These are phyloP conservation scores for Parsonsia alboflavescens DNA, from an alignment of 257 asterid species.

Conservation along the genomic window DNA sequence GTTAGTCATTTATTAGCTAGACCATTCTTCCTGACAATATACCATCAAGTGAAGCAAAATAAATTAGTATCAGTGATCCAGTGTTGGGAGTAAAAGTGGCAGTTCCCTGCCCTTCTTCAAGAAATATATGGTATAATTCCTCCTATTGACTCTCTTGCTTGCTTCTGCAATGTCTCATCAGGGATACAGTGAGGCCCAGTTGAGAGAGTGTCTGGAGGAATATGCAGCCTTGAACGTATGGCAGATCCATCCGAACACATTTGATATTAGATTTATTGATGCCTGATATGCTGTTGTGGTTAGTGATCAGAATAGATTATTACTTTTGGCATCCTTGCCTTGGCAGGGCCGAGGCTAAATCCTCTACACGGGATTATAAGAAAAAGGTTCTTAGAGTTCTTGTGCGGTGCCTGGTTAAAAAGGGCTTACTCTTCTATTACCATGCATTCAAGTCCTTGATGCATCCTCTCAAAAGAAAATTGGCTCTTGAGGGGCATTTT, in stretches of 20 bases:
- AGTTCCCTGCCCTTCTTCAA: background rate
- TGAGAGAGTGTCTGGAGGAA: constrained; percentile 93
- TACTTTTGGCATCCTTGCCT: background rate
- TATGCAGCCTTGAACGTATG: constrained; percentile 95
- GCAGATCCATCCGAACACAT: constrained; percentile 97
- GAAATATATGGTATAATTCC: background rate
- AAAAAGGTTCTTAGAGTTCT: background rate
- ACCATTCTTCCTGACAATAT: background rate
- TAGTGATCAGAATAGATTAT: background rate
- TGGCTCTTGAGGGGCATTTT: background rate
- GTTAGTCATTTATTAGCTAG: constrained; percentile 30
- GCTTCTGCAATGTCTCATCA: constrained; percentile 30
- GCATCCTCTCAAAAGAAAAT: background rate
- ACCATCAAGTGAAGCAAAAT: background rate
- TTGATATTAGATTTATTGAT: constrained; percentile 79
- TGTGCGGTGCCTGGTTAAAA: background rate
- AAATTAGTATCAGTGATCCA: background rate
- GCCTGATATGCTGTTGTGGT: constrained; percentile 31
- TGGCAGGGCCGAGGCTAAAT: background rate
- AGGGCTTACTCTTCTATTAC: background rate
- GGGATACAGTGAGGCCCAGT: constrained; percentile 98
- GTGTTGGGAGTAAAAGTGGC: background rate
- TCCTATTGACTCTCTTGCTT: background rate
- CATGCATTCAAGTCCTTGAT: background rate
- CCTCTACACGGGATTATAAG: background rate